Conservation (phyloP, 2,329 filamentous ascomycete genomes). For the Teratosphaeria gauchensis region DNA sequence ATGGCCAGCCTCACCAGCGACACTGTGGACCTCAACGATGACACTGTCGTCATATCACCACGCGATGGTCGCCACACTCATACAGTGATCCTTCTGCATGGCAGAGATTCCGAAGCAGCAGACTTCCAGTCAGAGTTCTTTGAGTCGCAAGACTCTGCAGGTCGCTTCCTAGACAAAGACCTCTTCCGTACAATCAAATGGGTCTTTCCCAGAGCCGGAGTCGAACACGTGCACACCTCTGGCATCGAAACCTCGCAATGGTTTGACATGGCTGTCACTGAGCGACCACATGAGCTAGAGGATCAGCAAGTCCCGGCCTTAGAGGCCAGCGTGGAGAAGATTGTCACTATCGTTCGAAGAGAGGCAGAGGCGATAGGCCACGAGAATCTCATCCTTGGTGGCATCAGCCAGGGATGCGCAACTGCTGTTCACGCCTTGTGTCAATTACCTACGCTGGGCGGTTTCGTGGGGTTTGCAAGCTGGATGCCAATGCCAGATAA, state of each 20-base stretch:
- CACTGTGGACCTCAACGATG: background rate
- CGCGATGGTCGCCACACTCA: background rate
- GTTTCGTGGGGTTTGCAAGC: slow-evolving; percentile 13
- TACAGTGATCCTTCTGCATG: background rate
- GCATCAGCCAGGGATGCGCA: slow-evolving; percentile 17
- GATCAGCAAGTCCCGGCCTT: background rate
- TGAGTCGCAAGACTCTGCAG: background rate
- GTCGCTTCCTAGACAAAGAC: background rate
- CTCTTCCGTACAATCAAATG: background rate
- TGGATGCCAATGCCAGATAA: slow-evolving; percentile 9
- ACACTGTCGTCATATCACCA: background rate
- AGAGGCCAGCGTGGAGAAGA: background rate
- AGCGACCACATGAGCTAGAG: background rate
- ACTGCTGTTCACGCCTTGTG: slow-evolving; percentile 8
- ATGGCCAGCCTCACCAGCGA: background rate
- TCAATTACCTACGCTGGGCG: slow-evolving; percentile 9
- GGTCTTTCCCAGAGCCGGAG: background rate
- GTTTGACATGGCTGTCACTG: slow-evolving; percentile 1
- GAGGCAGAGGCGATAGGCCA: slow-evolving; percentile 11
- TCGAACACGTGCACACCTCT: background rate
- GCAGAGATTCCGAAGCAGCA: background rate
- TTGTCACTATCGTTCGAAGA: slow-evolving; percentile 1
- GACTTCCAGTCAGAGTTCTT: background rate
- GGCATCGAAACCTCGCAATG: background rate
- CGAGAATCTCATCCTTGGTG: slow-evolving; percentile 10